Conservation (phyloP, 345 rosid species). For the Sonneratia caseolaris region DNA sequence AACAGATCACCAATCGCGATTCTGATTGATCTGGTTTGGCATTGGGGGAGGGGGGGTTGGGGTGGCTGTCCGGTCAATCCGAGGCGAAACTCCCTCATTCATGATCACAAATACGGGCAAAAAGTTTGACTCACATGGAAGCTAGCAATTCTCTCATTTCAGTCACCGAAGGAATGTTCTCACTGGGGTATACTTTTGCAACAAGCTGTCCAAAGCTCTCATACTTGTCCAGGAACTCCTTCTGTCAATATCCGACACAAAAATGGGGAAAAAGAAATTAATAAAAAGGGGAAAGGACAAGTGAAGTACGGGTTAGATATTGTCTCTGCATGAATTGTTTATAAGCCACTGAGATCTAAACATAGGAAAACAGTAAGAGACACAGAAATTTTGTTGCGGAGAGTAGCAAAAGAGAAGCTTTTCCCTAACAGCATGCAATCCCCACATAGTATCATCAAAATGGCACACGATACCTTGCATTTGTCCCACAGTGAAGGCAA, state of each 20-base stretch:
- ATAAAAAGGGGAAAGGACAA: neutral
- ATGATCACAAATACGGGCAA: too few relatives aligned
- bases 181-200: constrained; percentile 77
- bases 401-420: neutral
- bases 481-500: constrained; percentile 96
- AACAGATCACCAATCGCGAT: too few relatives aligned
- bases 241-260: constrained; percentile 29
- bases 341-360: too few relatives aligned
- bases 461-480: constrained; percentile 56
- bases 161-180: constrained; percentile 57
- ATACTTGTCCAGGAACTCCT: constrained; percentile 91
- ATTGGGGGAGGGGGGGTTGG: too few relatives aligned
- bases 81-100: too few relatives aligned
- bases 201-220: constrained; percentile 84
- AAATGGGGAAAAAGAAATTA: neutral
- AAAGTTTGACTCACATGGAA: constrained; percentile 36
- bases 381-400: too few relatives aligned
- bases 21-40: too few relatives aligned
- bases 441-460: neutral
- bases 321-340: too few relatives aligned
- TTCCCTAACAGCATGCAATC: neutral
- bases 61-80: too few relatives aligned
- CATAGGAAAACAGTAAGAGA: too few relatives aligned
- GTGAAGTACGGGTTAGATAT: too few relatives aligned
- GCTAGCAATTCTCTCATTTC: constrained; percentile 87